Conservation (phyloP, 495 filamentous ascomycete species). For the Collariella sp. region DNA sequence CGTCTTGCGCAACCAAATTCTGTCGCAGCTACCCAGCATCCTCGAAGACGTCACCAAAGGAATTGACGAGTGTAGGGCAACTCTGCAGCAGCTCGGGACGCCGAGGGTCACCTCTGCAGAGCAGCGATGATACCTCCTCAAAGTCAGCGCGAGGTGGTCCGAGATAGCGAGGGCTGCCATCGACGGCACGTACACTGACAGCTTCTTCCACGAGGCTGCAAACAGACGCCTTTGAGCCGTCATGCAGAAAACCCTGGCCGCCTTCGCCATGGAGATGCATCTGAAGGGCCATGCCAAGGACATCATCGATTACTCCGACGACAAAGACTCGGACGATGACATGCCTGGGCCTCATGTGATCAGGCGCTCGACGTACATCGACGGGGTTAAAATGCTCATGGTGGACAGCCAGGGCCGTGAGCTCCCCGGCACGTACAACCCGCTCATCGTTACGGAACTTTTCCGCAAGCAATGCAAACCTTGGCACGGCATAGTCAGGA, state of each 20-base stretch:
- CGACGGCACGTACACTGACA: not conserved
- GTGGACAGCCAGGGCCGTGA: not conserved
- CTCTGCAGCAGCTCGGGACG: not conserved
- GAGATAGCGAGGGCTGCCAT: not conserved
- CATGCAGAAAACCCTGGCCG: conserved; percentile 1
- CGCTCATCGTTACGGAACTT: conserved; percentile 6
- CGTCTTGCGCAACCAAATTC: conserved; percentile 1
- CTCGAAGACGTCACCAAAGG: not conserved
- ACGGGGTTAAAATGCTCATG: not conserved
- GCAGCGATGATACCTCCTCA: conserved; percentile 1
- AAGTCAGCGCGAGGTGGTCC: not conserved
- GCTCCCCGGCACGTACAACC: conserved; percentile 6
- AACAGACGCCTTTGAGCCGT: not conserved
- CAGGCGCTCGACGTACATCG: not conserved
- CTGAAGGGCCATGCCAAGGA: not conserved
- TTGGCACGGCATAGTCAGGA: not conserved
- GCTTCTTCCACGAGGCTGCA: not conserved
- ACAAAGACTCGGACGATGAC: not conserved
- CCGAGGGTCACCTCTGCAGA: not conserved
- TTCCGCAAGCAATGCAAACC: conserved; percentile 2
- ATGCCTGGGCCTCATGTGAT: not conserved
- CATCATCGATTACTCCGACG: not conserved
- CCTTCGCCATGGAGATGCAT: not conserved
- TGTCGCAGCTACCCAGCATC: not conserved
- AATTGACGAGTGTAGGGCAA: not conserved